These are phyloP conservation scores for Mortierella antarctica DNA, from an alignment of 192 early-diverging fungal genomes.

Conservation along the genomic window DNA sequence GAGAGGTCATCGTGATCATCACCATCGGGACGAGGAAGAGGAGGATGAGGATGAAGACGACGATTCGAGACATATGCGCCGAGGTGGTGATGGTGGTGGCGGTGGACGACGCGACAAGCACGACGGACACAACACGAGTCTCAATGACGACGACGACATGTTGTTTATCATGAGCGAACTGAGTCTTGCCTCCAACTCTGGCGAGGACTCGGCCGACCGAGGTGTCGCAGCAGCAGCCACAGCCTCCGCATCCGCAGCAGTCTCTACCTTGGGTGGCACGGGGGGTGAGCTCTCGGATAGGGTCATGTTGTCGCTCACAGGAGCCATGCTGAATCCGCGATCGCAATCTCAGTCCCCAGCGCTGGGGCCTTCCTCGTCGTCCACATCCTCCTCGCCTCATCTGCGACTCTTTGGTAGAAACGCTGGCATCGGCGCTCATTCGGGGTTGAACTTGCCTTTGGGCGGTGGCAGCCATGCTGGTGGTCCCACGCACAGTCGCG, in stretches of 20 bases:
- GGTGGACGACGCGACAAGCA: constrained; percentile 6
- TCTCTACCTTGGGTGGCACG: not conserved
- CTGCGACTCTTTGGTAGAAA: constrained; percentile 38
- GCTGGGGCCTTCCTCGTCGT: constrained; percentile 3
- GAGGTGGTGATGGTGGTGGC: not conserved
- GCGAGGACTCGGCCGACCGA: constrained; percentile 5
- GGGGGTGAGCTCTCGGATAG: not conserved
- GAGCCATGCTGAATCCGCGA: constrained; percentile 30
- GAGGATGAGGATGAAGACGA: constrained; percentile 6
- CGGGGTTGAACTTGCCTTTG: no score
- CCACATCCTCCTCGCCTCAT: constrained; percentile 18
- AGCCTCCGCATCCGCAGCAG: not conserved
- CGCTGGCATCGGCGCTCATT: not conserved
- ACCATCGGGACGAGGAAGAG: constrained; percentile 20
- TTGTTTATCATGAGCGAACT: constrained; percentile 51
- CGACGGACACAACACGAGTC: constrained; percentile 8
- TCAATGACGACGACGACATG: constrained; percentile 54
- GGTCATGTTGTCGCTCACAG: constrained; percentile 25
- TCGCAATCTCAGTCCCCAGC: constrained; percentile 48
- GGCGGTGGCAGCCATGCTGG: not conserved
- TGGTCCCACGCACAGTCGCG: not conserved
- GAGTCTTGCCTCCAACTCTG: constrained; percentile 31
- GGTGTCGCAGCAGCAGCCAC: not conserved
- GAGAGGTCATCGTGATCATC: not conserved
- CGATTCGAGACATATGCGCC: constrained; percentile 6